phyloP scores from a whole-genome alignment of 805 yeast species.

The Ogataea ramenticola region DNA sequence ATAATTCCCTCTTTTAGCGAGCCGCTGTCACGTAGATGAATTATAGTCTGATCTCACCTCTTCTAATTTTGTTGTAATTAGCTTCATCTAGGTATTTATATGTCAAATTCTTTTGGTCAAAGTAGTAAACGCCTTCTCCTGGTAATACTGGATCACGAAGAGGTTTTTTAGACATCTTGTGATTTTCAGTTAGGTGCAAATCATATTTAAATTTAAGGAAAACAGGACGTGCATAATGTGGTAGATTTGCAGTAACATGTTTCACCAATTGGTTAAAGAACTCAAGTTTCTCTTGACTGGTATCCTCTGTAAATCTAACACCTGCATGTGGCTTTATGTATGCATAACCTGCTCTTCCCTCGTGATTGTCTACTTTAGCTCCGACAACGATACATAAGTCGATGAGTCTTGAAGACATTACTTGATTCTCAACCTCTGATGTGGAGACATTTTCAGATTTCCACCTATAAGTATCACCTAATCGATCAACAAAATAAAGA shows the following conservation, averaged over 20 bases:
- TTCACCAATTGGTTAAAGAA: slow-evolving; percentile 30
- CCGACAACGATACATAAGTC: slow-evolving; percentile 75
- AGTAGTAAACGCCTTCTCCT: slow-evolving; percentile 32
- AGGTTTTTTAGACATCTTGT: slow-evolving; percentile 60
- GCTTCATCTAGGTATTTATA: not conserved
- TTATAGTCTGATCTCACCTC: not conserved
- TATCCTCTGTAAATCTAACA: slow-evolving; percentile 12
- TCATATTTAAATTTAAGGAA: slow-evolving; percentile 54
- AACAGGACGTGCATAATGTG: slow-evolving; percentile 72
- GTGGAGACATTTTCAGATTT: slow-evolving; percentile 86
- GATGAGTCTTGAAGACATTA: slow-evolving; percentile 35
- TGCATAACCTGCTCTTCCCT: slow-evolving; percentile 86
- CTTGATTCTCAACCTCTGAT: slow-evolving; percentile 74
- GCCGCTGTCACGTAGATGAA: not conserved
- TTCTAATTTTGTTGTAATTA: not conserved
- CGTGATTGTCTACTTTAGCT: slow-evolving; percentile 66
- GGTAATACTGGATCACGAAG: slow-evolving; percentile 58
- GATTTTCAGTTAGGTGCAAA: slow-evolving; percentile 63
- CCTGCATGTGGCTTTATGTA: slow-evolving; percentile 42
- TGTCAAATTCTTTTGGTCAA: slow-evolving; percentile 7
- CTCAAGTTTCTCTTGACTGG: slow-evolving; percentile 14
- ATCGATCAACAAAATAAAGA: slow-evolving; percentile 73
- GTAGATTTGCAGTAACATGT: slow-evolving; percentile 37
- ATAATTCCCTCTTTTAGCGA: too few relatives aligned
- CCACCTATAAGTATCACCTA: slow-evolving; percentile 92